Percentiles rank a stretch among this genome's conserved stretches.
These are phyloP conservation scores for Suillus fuscotomentosus DNA, from an alignment of 768 basidiomycete genomes.

Conservation along the genomic window DNA sequence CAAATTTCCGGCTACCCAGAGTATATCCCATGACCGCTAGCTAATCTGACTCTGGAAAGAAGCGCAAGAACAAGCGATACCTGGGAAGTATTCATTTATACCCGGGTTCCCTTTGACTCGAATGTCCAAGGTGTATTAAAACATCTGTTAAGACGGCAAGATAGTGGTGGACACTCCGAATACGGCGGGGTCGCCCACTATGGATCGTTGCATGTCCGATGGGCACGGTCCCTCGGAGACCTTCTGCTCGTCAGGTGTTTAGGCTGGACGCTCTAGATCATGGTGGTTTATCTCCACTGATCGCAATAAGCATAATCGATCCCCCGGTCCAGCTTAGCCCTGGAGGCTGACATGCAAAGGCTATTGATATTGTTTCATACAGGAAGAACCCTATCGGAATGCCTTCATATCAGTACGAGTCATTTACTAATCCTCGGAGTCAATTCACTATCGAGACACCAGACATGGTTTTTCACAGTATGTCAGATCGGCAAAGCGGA, in stretches of 20 bases:
- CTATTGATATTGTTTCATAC: not conserved
- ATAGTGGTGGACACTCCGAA: too few relatives aligned
- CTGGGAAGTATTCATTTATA: not conserved
- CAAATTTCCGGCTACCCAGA: not conserved
- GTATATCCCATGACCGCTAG: too few relatives aligned
- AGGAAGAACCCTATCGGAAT: not conserved
- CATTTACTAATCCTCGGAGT: not conserved
- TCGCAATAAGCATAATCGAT: not conserved
- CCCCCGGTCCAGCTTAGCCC: not conserved
- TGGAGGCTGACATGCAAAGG: not conserved
- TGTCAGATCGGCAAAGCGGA: constrained; percentile 86
- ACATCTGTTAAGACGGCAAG: not conserved
- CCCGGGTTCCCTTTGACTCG: not conserved
- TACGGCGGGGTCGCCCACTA: too few relatives aligned
- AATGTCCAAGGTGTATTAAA: not conserved
- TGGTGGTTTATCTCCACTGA: not conserved
- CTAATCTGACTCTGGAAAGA: too few relatives aligned
- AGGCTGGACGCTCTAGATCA: too few relatives aligned
- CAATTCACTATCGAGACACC: not conserved
- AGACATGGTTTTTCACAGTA: constrained; percentile 43
- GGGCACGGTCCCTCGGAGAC: not conserved
- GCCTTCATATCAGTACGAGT: not conserved
- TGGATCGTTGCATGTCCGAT: too few relatives aligned
- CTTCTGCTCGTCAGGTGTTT: not conserved
- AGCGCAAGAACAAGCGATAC: too few relatives aligned